Evolutionary conservation across 2,329 filamentous ascomycete genomes (phyloP), one percentile per base, ranked within the genome.

Genomic region (Xylariaceae sp.): DNA sequence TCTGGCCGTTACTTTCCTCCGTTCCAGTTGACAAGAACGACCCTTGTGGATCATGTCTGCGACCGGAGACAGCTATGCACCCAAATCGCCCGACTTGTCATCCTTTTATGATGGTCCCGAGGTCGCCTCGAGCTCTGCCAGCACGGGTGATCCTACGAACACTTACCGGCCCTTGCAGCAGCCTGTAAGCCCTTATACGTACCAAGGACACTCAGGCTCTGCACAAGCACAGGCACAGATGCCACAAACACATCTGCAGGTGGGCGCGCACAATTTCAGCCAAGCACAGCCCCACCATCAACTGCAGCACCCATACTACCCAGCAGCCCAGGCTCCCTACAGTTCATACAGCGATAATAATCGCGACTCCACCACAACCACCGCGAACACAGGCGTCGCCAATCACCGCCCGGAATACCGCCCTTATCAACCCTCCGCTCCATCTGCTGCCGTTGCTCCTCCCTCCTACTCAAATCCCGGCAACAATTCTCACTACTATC

Each of bases 61-160:
- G 45, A 60, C 72, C 60, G 72, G 74, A 65, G 75, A 78, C 63
- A 72, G 70, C 59, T 83, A 82, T 71, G 79, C 76, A 60, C 80
- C 80, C 60, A 80, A 76, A 67, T 82, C 79, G 62, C 80, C 80
- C 64, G 79, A 83, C 71, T 75, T 83, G 59, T 82, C 79, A 54
- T 80, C 76, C 53, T 76, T 82, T 67, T 79, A 75, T 62, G 71
- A 76, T 55, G 65, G 69, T 42, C 55, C 61, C 48, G 63, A 61
- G 46, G 56, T 59, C 38, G 62, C 60, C 56, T 60, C 66, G 54
- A 64, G 64, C 45, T 58, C 58, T 43, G 33, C 48, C 33, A 48
- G 53, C 52, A 28, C 22, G 22, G 22, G 22, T 28, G 22, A 28
- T 28, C 22, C 22, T 55, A 41, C 43, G 54, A 55, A 61, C 56